These are phyloP conservation scores for Eucommia ulmoides DNA, from an alignment of 257 asterid genomes.

Conservation along the genomic window DNA sequence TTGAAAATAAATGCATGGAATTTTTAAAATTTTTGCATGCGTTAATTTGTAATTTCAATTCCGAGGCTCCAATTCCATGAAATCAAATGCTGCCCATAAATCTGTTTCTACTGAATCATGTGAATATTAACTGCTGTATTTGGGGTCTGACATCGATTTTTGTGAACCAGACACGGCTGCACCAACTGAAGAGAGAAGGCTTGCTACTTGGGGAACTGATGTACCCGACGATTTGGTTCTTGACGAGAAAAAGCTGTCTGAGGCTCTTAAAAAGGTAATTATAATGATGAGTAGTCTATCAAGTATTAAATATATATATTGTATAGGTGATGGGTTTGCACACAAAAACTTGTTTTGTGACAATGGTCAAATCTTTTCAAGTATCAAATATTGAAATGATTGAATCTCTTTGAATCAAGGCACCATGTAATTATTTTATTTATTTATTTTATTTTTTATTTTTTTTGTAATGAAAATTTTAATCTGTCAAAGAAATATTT, in stretches of 20 bases:
- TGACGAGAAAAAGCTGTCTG: slow-evolving; percentile 55
- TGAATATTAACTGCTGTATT: background rate
- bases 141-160: background rate
- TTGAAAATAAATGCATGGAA: no score
- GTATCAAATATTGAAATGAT: background rate
- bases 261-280: slow-evolving; percentile 65
- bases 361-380: background rate
- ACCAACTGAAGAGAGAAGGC: slow-evolving; percentile 49
- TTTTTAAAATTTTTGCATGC: no score
- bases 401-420: background rate
- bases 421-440: background rate
- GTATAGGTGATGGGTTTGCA: no score
- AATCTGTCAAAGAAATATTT: no score
- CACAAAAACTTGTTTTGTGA: background rate
- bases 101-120: no score
- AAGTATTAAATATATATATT: no score
- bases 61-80: no score
- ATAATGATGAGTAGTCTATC: no score
- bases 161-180: slow-evolving; percentile 34
- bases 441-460: background rate
- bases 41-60: no score
- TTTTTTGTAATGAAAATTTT: no score
- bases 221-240: slow-evolving; percentile 73
- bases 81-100: no score
- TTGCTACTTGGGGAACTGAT: slow-evolving; percentile 90